phyloP scores from a whole-genome alignment of 2,329 filamentous ascomycete genomes.

The Arthrobotrys iridis region DNA sequence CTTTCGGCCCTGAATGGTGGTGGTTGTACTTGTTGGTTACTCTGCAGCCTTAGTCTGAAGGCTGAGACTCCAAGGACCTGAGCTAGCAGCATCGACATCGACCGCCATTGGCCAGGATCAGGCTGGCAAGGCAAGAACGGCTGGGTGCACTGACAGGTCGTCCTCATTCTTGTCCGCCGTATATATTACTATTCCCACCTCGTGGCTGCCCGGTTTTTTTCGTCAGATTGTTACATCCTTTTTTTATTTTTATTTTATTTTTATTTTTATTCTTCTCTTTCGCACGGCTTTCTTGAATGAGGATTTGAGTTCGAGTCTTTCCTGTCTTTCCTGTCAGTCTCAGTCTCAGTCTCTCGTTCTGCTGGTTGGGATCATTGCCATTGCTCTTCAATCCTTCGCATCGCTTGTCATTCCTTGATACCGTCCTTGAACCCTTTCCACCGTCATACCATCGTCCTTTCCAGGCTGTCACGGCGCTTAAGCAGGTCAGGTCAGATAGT shows the following conservation, averaged over 20 bases:
- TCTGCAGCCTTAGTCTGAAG: constrained; percentile 42
- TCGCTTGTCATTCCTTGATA: constrained; percentile 7
- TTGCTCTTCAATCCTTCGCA: neutral
- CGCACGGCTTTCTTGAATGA: constrained; percentile 3
- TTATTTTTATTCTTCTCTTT: neutral
- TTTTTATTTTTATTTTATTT: constrained; percentile 26
- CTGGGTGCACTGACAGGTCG: constrained; percentile 45
- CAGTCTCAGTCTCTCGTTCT: constrained; percentile 3
- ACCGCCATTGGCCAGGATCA: constrained; percentile 36
- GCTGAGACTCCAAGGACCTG: constrained; percentile 40
- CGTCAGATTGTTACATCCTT: constrained; percentile 6
- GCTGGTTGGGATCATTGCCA: neutral
- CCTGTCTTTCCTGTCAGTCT: neutral
- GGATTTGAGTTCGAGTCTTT: constrained; percentile 11
- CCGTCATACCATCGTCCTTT: constrained; percentile 1
- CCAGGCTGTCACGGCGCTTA: constrained; percentile 47
- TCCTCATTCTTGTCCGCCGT: constrained; percentile 8
- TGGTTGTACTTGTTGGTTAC: constrained; percentile 22
- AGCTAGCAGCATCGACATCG: constrained; percentile 12
- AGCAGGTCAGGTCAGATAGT: constrained; percentile 19
- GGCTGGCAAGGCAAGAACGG: constrained; percentile 30
- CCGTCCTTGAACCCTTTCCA: neutral
- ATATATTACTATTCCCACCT: constrained; percentile 26
- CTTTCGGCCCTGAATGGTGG: constrained; percentile 15
- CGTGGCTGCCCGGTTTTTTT: constrained; percentile 37